A percentile compares a stretch with the other conserved stretches of the same genome.
These are phyloP conservation scores for Cucumis cinereus DNA, from an alignment of 306 rosid species.

Conservation along the genomic window DNA sequence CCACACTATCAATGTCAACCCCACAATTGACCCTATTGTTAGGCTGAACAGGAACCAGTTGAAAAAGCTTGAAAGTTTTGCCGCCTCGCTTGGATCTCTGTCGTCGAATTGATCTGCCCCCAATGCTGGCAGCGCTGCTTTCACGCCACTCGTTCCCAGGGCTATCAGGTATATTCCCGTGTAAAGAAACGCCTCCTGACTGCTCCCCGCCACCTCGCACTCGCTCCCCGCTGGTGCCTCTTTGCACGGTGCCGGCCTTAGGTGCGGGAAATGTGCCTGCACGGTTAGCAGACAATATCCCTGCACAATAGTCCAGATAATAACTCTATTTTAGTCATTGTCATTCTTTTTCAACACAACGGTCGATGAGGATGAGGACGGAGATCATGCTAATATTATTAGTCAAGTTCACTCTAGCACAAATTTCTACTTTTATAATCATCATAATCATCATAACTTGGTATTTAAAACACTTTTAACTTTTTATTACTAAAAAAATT, in stretches of 20 bases:
- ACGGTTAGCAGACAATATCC: conserved; percentile 49
- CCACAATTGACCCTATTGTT: conserved; percentile 45
- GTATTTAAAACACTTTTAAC: no score
- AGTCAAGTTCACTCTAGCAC: no score
- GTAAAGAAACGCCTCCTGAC: conserved; percentile 42
- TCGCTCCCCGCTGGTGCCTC: background rate
- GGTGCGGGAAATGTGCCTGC: conserved; percentile 43
- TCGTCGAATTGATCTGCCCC: conserved; percentile 80
- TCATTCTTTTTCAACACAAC: no score
- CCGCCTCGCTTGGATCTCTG: conserved; percentile 46
- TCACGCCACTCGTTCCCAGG: conserved; percentile 60
- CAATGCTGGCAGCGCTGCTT: conserved; percentile 59
- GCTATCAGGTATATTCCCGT: conserved; percentile 62
- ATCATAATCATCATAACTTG: no score
- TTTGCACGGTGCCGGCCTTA: conserved; percentile 42
- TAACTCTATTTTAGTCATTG: no score
- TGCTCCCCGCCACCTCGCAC: conserved; percentile 28
- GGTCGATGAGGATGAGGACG: no score
- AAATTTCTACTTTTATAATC: no score
- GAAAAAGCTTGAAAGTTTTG: conserved; percentile 63
- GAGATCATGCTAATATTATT: no score
- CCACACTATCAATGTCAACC: conserved; percentile 62
- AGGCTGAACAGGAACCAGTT: conserved; percentile 76
- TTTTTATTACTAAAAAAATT: no score
- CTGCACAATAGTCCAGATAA: conserved; percentile 8